Conservation (phyloP, 345 rosid species). For the Stellera chamaejasme region DNA sequence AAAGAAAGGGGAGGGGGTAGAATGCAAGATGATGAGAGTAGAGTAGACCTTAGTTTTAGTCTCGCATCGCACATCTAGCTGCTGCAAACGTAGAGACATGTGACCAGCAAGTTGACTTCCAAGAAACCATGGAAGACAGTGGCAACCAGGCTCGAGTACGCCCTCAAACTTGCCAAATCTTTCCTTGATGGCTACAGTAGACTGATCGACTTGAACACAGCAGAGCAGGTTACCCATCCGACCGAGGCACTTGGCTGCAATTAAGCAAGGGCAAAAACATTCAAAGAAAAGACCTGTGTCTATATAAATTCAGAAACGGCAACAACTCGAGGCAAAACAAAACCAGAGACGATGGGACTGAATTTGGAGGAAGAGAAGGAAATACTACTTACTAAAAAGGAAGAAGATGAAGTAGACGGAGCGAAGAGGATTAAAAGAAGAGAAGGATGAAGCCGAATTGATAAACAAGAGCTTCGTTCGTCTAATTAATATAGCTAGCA, state of each 20-base stretch:
- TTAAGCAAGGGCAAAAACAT: too few relatives aligned
- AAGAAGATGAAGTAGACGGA: too few relatives aligned
- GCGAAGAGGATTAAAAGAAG: too few relatives aligned
- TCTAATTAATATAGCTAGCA: too few relatives aligned
- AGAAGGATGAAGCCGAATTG: too few relatives aligned
- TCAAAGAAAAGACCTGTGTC: too few relatives aligned
- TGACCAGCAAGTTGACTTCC: constrained; percentile 69
- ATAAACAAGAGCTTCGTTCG: too few relatives aligned
- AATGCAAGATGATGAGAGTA: too few relatives aligned
- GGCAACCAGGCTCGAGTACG: constrained; percentile 76
- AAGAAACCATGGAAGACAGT: constrained; percentile 74
- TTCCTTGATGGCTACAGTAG: constrained; percentile 61
- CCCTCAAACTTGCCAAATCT: constrained; percentile 67
- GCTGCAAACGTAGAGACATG: constrained; percentile 66
- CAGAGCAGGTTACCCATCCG: constrained; percentile 10
- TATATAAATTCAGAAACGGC: background rate
- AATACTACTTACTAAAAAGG: too few relatives aligned
- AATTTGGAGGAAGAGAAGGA: too few relatives aligned
- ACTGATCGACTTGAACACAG: constrained; percentile 69
- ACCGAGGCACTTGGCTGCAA: too few relatives aligned
- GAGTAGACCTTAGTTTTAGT: constrained; percentile 74
- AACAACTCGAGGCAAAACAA: constrained; percentile 10
- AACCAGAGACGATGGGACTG: background rate
- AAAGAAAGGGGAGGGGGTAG: too few relatives aligned
- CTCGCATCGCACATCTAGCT: constrained; percentile 82